phyloP scores from a whole-genome alignment of 2,329 filamentous ascomycete species.

The Fusarium phyllophilum region DNA sequence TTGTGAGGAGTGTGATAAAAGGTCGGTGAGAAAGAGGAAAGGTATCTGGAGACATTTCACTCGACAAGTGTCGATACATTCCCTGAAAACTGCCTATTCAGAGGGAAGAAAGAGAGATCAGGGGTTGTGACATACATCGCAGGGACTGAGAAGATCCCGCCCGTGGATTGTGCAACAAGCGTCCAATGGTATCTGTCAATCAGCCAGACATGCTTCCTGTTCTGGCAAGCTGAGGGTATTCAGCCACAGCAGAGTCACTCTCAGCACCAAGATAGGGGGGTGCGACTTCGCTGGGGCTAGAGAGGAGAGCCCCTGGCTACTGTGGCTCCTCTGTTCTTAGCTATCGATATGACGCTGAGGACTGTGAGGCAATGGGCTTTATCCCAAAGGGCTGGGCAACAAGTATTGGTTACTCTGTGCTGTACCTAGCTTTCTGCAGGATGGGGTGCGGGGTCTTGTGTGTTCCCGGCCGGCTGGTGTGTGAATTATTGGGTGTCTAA shows the following conservation, averaged over 20 bases:
- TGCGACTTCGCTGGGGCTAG: conserved; percentile 14
- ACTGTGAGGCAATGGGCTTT: background rate
- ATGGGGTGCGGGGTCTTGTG: conserved; percentile 15
- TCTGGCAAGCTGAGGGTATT: conserved; percentile 38
- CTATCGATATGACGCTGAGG: conserved; percentile 26
- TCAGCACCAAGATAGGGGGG: background rate
- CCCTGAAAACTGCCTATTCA: background rate
- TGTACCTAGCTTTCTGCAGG: background rate
- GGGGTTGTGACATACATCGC: conserved; percentile 8
- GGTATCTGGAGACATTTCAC: background rate
- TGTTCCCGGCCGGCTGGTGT: conserved; percentile 7
- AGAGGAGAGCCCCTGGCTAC: conserved; percentile 7
- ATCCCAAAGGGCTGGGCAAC: background rate
- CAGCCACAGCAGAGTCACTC: conserved; percentile 24
- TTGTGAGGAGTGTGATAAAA: conserved; percentile 10
- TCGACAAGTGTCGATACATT: background rate
- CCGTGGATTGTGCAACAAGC: conserved; percentile 19
- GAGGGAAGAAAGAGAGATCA: background rate
- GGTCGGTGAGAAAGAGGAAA: conserved; percentile 21
- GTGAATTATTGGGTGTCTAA: conserved; percentile 23
- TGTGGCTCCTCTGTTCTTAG: conserved; percentile 10
- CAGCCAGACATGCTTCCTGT: conserved; percentile 35
- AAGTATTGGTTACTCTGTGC: background rate
- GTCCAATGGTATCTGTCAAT: conserved; percentile 37
- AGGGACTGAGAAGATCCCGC: conserved; percentile 4